These are phyloP conservation scores for Scytalidium lignicola DNA, from an alignment of 2,329 filamentous ascomycete species.

Conservation along the genomic window DNA sequence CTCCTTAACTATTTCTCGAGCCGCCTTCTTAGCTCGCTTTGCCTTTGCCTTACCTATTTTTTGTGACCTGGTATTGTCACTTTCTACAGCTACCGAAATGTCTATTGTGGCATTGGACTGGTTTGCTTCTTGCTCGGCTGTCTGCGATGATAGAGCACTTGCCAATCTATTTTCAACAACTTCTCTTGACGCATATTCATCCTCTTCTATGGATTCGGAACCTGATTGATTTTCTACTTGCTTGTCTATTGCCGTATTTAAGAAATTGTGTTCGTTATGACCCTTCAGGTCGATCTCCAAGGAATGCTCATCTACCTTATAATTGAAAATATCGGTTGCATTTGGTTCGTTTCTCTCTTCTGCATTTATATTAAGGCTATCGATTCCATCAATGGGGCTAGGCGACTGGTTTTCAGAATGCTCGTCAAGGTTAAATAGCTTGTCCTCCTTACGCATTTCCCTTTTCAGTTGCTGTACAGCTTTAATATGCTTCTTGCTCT, in stretches of 20 bases:
- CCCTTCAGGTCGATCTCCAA: background rate
- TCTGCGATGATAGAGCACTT: slow-evolving; percentile 9
- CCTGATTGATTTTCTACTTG: background rate
- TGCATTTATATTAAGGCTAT: slow-evolving; percentile 13
- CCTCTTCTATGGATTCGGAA: slow-evolving; percentile 9
- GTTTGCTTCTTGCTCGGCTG: slow-evolving; percentile 9
- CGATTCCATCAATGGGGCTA: slow-evolving; percentile 15
- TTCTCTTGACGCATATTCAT: slow-evolving; percentile 28
- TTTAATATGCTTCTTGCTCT: slow-evolving; percentile 94
- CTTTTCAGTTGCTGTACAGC: slow-evolving; percentile 72
- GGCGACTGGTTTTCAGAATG: slow-evolving; percentile 2
- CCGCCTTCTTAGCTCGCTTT: slow-evolving; percentile 45
- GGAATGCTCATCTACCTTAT: background rate
- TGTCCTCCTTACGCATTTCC: slow-evolving; percentile 80
- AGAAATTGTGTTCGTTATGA: background rate
- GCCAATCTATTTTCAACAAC: slow-evolving; percentile 20
- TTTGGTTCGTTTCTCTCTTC: background rate
- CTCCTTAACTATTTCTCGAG: slow-evolving; percentile 22
- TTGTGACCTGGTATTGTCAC: slow-evolving; percentile 11
- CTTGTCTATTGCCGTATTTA: background rate
- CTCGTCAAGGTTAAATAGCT: slow-evolving; percentile 46
- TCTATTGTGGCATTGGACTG: slow-evolving; percentile 14
- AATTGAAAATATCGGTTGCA: background rate
- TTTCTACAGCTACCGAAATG: slow-evolving; percentile 5
- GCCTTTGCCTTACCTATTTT: slow-evolving; percentile 48